Conservation (phyloP, 1,284 basidiomycete species). For the Sanghuangporus sanghuang region DNA sequence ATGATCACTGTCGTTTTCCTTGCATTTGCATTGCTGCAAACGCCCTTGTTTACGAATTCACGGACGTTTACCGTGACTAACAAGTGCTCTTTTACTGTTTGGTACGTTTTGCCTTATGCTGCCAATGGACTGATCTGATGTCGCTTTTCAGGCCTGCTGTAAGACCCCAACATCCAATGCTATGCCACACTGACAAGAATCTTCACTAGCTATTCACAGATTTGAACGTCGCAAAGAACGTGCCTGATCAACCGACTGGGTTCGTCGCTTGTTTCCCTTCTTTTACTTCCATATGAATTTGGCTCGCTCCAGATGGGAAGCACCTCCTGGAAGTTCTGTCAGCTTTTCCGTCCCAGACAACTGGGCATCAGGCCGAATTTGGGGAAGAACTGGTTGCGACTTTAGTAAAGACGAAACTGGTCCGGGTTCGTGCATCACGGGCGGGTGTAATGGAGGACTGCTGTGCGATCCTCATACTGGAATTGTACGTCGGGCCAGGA, state of each 20-base stretch:
- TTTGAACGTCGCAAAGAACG: constrained; percentile 20
- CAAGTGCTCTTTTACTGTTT: constrained; percentile 21
- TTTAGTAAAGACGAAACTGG: constrained; percentile 34
- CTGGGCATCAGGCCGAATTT: constrained; percentile 27
- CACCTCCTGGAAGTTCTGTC: constrained; percentile 16
- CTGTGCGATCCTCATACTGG: constrained; percentile 28
- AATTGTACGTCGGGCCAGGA: background rate
- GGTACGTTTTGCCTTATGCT: constrained; percentile 26
- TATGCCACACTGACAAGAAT: background rate
- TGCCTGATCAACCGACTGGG: constrained; percentile 16
- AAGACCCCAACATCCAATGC: background rate
- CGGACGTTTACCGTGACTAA: constrained; percentile 34
- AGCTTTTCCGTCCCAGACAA: constrained; percentile 26
- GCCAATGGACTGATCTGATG: background rate
- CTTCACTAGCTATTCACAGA: constrained; percentile 21
- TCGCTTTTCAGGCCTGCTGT: constrained; percentile 17
- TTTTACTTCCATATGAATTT: background rate
- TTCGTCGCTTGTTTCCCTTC: background rate
- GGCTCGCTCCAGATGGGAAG: constrained; percentile 23
- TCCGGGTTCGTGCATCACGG: constrained; percentile 34
- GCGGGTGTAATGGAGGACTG: constrained; percentile 44
- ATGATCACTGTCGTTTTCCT: constrained; percentile 16
- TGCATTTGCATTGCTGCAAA: background rate
- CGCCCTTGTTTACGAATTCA: constrained; percentile 24
- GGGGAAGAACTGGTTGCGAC: constrained; percentile 45